These are phyloP conservation scores for Triangularia setosa DNA, from an alignment of 2,329 filamentous ascomycete genomes.

Conservation along the genomic window DNA sequence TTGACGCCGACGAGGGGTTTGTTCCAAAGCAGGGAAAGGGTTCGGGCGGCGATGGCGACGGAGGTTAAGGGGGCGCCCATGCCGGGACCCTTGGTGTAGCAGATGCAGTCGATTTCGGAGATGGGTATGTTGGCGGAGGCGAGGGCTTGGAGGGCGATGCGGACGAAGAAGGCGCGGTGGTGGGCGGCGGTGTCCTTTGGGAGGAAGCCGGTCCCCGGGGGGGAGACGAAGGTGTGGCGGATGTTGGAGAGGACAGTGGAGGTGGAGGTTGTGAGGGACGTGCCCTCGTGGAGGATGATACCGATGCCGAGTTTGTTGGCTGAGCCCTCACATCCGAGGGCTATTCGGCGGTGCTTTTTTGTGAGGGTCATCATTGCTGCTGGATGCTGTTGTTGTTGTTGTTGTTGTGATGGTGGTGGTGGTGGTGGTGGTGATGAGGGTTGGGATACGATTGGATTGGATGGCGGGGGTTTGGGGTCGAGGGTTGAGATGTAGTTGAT, in stretches of 20 bases:
- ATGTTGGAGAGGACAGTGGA: slow-evolving; percentile 82
- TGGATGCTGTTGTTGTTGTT: neutral
- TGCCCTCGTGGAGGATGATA: slow-evolving; percentile 70
- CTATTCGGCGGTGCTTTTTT: slow-evolving; percentile 44
- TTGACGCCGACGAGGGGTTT: slow-evolving; percentile 93
- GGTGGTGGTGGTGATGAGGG: neutral
- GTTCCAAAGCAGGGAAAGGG: slow-evolving; percentile 76
- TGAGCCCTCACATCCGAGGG: slow-evolving; percentile 74
- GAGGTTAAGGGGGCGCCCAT: slow-evolving; percentile 92
- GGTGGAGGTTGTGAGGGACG: slow-evolving; percentile 38
- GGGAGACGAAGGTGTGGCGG: slow-evolving; percentile 87
- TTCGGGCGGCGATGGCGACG: slow-evolving; percentile 81
- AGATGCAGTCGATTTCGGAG: slow-evolving; percentile 79
- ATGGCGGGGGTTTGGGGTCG: neutral
- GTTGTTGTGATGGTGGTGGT: neutral
- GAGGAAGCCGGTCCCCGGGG: slow-evolving; percentile 89
- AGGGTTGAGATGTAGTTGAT: neutral
- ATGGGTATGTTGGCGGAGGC: slow-evolving; percentile 59
- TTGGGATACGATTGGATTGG: neutral
- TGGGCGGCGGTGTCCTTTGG: slow-evolving; percentile 95
- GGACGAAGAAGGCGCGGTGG: slow-evolving; percentile 80
- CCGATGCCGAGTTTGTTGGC: slow-evolving; percentile 98
- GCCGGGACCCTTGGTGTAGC: slow-evolving; percentile 91
- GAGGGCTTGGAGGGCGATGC: slow-evolving; percentile 76
- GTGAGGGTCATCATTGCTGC: slow-evolving; percentile 27